These are phyloP conservation scores for Moelleriella libera DNA, from an alignment of 2,329 filamentous ascomycete genomes.

Conservation along the genomic window DNA sequence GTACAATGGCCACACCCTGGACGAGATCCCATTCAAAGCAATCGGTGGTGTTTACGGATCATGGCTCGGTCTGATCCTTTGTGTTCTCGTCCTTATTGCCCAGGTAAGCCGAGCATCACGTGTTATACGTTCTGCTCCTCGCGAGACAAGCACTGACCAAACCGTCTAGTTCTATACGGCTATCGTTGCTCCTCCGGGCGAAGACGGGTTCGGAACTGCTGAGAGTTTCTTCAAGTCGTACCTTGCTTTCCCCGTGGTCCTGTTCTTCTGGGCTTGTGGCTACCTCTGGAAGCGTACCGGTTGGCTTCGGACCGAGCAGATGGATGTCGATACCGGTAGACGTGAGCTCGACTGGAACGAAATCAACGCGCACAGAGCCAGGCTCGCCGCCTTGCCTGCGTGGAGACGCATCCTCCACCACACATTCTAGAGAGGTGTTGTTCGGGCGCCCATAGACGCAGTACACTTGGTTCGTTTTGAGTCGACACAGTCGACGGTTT, in stretches of 20 bases:
- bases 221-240: slow-evolving; percentile 41
- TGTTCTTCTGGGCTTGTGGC: slow-evolving; percentile 41
- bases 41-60: slow-evolving; percentile 48
- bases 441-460: background rate
- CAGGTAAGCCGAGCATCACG: slow-evolving; percentile 22
- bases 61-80: slow-evolving; percentile 45
- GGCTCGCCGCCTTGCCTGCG: slow-evolving; percentile 33
- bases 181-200: slow-evolving; percentile 20
- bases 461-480: too few species aligned
- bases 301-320: slow-evolving; percentile 43
- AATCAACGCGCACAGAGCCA: slow-evolving; percentile 39
- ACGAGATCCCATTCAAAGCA: slow-evolving; percentile 53
- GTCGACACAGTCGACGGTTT: too few species aligned
- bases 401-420: slow-evolving; percentile 29
- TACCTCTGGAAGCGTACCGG: slow-evolving; percentile 53
- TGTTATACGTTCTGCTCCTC: background rate
- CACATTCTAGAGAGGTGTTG: slow-evolving; percentile 18
- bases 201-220: slow-evolving; percentile 21
- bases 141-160: background rate
- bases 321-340: slow-evolving; percentile 54
- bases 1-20: slow-evolving; percentile 42
- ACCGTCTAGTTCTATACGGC: slow-evolving; percentile 32
- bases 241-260: slow-evolving; percentile 38
- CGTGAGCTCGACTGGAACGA: slow-evolving; percentile 52
- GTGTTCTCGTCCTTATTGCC: slow-evolving; percentile 38